Conservation (phyloP, 83 land plant species). For the Thuja plicata region DNA sequence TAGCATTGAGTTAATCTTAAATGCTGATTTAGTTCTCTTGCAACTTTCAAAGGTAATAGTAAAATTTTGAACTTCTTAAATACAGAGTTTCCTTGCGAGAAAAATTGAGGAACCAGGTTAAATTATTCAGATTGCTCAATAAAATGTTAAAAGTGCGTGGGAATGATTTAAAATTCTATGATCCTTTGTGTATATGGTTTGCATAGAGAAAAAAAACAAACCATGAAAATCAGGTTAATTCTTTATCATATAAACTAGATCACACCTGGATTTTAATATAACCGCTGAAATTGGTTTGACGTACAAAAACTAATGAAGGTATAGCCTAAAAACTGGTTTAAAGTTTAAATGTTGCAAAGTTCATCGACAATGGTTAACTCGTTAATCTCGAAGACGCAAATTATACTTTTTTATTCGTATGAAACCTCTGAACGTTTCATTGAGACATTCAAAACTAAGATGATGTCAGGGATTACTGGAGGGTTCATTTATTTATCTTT, state of each 20-base stretch:
- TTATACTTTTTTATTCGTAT: no score
- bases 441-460: no score
- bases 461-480: neutral
- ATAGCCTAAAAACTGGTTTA: no score
- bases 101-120: neutral
- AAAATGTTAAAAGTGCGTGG: neutral
- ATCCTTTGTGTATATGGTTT: neutral
- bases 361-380: no score
- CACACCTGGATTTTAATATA: neutral
- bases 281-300: no score
- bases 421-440: neutral
- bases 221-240: neutral
- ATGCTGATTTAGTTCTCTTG: neutral
- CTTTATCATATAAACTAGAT: neutral
- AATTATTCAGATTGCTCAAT: neutral
- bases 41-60: neutral
- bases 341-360: neutral
- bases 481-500: neutral
- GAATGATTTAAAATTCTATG: neutral
- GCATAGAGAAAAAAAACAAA: neutral
- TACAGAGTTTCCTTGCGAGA: neutral
- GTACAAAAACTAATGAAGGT: neutral
- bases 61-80: neutral
- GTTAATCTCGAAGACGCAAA: no score
- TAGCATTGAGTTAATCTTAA: no score